A percentile compares a stretch with the other conserved stretches of the same genome.
phyloP scores from a whole-genome alignment of 345 rosid genomes.

The Boechera retrofracta region DNA sequence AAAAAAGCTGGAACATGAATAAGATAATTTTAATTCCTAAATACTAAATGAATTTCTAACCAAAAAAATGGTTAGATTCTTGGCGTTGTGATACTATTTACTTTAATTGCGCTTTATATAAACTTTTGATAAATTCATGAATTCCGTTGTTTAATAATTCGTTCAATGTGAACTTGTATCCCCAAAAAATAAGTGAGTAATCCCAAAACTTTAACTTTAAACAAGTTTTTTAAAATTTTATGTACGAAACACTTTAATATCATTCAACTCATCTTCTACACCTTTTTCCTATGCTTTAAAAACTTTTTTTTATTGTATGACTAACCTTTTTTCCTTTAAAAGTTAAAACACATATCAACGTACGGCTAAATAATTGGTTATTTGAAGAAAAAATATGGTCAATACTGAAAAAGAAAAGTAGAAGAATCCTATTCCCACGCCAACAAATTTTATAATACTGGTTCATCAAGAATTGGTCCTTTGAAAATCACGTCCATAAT shows the following conservation, averaged over 20 bases:
- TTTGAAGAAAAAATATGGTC: background rate
- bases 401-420: background rate
- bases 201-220: slow-evolving; percentile 25
- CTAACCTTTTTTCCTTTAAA: background rate
- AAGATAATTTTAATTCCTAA: background rate
- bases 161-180: background rate
- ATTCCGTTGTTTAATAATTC: background rate
- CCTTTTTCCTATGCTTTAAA: slow-evolving; percentile 4
- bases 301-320: background rate
- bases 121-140: background rate
- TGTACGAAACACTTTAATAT: slow-evolving; percentile 17
- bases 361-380: background rate
- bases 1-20: background rate
- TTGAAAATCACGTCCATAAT: slow-evolving; percentile 2
- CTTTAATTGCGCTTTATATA: background rate
- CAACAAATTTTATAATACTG: slow-evolving; percentile 7
- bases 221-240: background rate
- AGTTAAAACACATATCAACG: slow-evolving; percentile 2
- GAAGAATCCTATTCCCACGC: slow-evolving; percentile 26
- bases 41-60: background rate
- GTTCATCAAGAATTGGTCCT: slow-evolving; percentile 1
- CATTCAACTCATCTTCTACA: slow-evolving; percentile 20
- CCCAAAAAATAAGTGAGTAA: background rate
- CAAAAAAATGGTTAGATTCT: background rate
- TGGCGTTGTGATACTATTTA: slow-evolving; percentile 1